Base-by-base conservation (phyloP, 768 basidiomycete genomes). In the Termitomyces heimii region DNA sequence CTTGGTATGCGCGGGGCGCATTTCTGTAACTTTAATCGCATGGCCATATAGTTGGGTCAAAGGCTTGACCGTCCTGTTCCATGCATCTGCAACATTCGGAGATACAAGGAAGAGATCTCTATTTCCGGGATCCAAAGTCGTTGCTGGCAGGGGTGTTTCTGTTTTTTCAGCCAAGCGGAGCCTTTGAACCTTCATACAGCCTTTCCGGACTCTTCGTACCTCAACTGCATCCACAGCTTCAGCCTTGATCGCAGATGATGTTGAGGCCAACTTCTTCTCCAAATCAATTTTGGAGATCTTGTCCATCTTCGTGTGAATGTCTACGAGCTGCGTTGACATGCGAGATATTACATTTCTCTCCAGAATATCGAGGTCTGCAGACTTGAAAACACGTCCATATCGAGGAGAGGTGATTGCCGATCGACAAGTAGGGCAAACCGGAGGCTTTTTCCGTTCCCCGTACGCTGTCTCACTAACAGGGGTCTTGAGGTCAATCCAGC, bases 341-440 rank as follows among this genome's bases (percentile, higher is more conserved):
- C 70, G 70, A 35, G 72, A 73, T 0, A 81, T 80, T 22, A 86
- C 75, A 57, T 88, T 87, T 56, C 76, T 75, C 64, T 88, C 88
- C 54, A 87, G 62, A 7, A 88, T 81, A 59, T 87, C 86, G 46
- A 90, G 69, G 46, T 80, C 75, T 0, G 85, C 83, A 8, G 82
- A 77, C 65, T 88, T 89, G 64, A 75, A 76, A 35, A 81, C 69
- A 3, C 85, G 78, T 7, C 84, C 80, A 60, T 89, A 88, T 4
- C 86, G 79, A 4, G 75, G 78, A 2, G 80, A 72, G 1, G 77
- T 82, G 57, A 89, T 82, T 1, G 78, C 73, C 5, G 70, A 62
- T 32, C 85, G 81, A 65, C 87, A 89, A 5, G 77, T 80, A 0
- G 87, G 87, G 59, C 88, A 89, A 0, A 74, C 70, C 0, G 85